Percentiles rank a stretch among this genome's conserved stretches.
phyloP scores from a whole-genome alignment of 177 flowering plant genomes.

The Vitis hybrid region DNA sequence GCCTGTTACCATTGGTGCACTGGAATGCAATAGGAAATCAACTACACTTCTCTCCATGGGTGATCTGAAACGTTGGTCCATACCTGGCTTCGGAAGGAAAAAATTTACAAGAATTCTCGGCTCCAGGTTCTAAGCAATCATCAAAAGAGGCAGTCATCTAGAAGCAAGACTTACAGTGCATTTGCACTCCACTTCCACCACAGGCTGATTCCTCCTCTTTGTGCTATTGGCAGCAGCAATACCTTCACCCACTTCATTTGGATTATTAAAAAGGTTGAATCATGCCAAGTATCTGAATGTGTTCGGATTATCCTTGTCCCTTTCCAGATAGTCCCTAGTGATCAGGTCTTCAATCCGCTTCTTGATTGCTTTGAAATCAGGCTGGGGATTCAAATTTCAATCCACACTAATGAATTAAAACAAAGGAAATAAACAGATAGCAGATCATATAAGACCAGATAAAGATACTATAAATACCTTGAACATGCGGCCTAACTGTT shows the following conservation, averaged over 20 bases:
- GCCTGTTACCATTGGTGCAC: constrained; percentile 4
- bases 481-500: constrained; percentile 91
- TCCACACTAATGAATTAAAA: neutral
- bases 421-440: neutral
- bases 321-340: constrained; percentile 83
- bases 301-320: constrained; percentile 85
- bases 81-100: constrained; percentile 15
- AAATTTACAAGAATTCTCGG: constrained; percentile 25
- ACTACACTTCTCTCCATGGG: constrained; percentile 16
- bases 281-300: constrained; percentile 82
- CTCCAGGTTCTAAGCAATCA: constrained; percentile 12
- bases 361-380: constrained; percentile 88
- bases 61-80: constrained; percentile 9
- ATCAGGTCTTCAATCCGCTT: constrained; percentile 92
- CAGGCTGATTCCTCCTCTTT: constrained; percentile 1
- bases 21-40: constrained; percentile 7
- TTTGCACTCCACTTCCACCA: constrained; percentile 9
- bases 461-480: constrained; percentile 46
- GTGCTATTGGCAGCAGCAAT: constrained; percentile 15
- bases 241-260: constrained; percentile 1
- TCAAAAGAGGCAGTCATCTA: constrained; percentile 3
- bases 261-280: constrained; percentile 17
- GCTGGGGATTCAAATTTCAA: constrained; percentile 43
- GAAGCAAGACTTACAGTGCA: constrained; percentile 1
- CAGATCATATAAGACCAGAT: neutral